Base-by-base conservation (phyloP, 1,284 basidiomycete genomes). In the Tremellales sp. region DNA sequence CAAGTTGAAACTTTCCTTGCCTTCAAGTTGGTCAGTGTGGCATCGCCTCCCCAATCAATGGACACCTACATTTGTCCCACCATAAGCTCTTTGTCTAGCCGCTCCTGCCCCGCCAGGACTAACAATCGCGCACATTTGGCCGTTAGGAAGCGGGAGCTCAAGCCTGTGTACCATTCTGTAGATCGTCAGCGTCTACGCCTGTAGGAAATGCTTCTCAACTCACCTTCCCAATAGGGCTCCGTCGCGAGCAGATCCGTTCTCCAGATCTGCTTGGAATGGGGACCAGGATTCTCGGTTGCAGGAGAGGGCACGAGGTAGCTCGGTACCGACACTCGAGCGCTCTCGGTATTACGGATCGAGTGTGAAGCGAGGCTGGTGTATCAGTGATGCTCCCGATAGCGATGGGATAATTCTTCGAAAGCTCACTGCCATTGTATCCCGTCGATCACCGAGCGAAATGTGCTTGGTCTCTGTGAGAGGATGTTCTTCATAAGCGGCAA, bases 341-440 rank as follows among this genome's bases (percentile, higher is more conserved):
- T 93, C 10, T 77, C 75, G 0, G 79, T 60, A 62, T 93, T 94
- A 39, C 84, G 83, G 57, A 96, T 86, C 0, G 87, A 84, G 51
- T 84, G 83, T 0, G 86, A 88, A 7, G 76, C 76, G 15, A 90
- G 70, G 63, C 88, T 91, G 59, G 11, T 5, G 10, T 8, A 31
- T 41, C 10, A 48, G 39, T 22, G 10, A 40, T 8, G 21, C 10
- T 40, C 26, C 1, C 23, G 11, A 25, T 21, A 26, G 21, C 11
- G 10, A 4, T 5, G 33, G 13, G n/a, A n/a, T n/a, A n/a, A n/a
- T n/a, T n/a, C n/a, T n/a, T n/a, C n/a, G n/a, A n/a, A n/a, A n/a
- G 13, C 90, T 64, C 73, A 94, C 89, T 98, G 94, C 94, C 96
- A 99, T 58, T 87, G 84, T 39, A 99, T 84, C 1, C 87, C 92